Percentiles rank a stretch among this genome's conserved stretches.
Conservation (phyloP, 2,329 filamentous ascomycete species). For the Coniella vitis region DNA sequence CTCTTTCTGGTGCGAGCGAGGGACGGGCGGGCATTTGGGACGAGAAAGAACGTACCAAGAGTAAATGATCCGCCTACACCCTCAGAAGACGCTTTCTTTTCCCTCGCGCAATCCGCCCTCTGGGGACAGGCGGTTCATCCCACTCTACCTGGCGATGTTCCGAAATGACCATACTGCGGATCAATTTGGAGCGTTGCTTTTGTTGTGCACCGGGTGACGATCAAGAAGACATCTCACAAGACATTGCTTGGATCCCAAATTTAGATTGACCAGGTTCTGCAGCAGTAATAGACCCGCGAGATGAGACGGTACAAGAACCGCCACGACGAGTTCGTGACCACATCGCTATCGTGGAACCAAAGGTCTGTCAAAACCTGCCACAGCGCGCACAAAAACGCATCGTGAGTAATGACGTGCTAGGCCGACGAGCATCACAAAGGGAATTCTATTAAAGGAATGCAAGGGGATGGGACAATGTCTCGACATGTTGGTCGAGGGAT, state of each 20-base stretch:
- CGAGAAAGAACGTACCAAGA: not conserved
- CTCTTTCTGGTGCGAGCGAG: slow-evolving; percentile 1
- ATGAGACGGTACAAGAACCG: too few relatives aligned
- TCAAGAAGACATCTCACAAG: not conserved
- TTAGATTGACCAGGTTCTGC: too few relatives aligned
- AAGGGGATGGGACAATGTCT: too few relatives aligned
- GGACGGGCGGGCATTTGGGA: slow-evolving; percentile 2
- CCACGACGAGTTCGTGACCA: too few relatives aligned
- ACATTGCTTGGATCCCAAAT: too few relatives aligned
- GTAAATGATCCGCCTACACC: not conserved
- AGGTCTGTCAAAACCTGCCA: too few relatives aligned
- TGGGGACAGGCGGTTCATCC: not conserved
- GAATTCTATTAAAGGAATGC: not conserved
- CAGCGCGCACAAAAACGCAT: not conserved
- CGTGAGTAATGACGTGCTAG: not conserved
- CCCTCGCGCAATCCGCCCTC: not conserved
- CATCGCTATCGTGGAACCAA: too few relatives aligned
- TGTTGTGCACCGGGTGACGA: not conserved
- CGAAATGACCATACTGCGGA: not conserved
- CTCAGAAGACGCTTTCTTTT: not conserved
- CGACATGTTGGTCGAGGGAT: not conserved
- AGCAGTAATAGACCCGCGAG: too few relatives aligned
- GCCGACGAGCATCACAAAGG: too few relatives aligned
- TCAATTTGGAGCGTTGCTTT: not conserved
- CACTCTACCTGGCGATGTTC: not conserved